Base-by-base conservation (phyloP, 805 yeast genomes). In the Yarrowia keelungensis region DNA sequence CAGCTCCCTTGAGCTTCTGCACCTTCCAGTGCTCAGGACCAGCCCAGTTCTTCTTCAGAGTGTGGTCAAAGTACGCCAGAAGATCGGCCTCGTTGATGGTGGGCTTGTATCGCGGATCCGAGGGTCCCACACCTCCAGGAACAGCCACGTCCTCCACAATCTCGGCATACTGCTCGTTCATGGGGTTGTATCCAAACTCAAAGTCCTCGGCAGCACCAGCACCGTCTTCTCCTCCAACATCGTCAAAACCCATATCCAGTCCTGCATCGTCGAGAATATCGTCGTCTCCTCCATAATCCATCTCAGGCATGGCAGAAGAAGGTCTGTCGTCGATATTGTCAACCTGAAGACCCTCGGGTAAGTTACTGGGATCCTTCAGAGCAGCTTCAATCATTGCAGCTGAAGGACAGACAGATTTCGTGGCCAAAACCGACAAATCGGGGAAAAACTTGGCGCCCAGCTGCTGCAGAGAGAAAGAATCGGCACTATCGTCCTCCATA, bases 11-110 rank as follows among this genome's bases (percentile, higher is more conserved):
- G 59, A 89, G 77, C 14, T 86, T 84, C 50, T 84, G 80, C 11
- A 94, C 89, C 77, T 89, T 90, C 98, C 98, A 94, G 78, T 91
- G 96, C 72, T 91, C 94, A 14, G 94, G 90, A 9, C 98, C 98
- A 38, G 96, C 85, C 97, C 98, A 93, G 75, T 87, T 89, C 41
- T 82, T 79, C 69, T 82, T 85, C 78, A 91, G 81, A 22, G 86
- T 83, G 67, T 86, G 87, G 75, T 92, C 97, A 77, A 92, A 92
- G 75, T 91, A 89, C 2, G 92, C 89, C 85, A 91, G 86, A 50
- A 91, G 78, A 73, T 88, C 91, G 61, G 82, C 82, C 78, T 79
- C 69, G 49, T 61, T 62, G 32, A 41, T 59, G 26, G 51, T 46
- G 15, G 68, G 68, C 51, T 35, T 65, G 56, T 62, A 49, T 22